Evolutionary conservation across 257 asterid genomes (phyloP), one percentile per base, ranked within the genome.

Genomic region (Petunia axillaris): DNA sequence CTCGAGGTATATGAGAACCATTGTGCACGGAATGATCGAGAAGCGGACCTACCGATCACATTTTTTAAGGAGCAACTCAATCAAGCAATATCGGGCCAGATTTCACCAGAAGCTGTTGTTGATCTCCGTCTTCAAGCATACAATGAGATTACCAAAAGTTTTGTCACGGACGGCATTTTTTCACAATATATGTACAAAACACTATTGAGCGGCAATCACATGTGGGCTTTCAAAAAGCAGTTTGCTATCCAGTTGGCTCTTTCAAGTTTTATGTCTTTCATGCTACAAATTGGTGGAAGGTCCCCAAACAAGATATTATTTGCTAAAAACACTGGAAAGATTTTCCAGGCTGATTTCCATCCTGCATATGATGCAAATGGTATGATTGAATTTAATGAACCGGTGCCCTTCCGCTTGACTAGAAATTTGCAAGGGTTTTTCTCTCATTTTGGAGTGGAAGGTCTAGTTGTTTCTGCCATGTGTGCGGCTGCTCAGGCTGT

Each of bases 161-260:
- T 87, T 7, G 98, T 96, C 83, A 88, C 94, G 5, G 99, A 96
- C 79, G 90, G 91, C 94, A 96, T 96, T 70, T 94, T 96, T 89
- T 94, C 99, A 3, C 99, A 96, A 87, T 96, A 88, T 89, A 96
- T 96, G 98, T 94, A 96, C 87, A 96, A 96, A 90, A 96, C 97
- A 64, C 79, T 96, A 86, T 85, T 85, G 80, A 96, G 89, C 79
- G 99, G 98, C 74, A 94, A 94, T 82, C 99, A 96, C 83, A 86
- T 97, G 64, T 96, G 99, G 98, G 94, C 97, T 60, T 94, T 96
- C 87, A 96, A 96, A 85, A 96, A 96, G 89, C 98, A 96, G 83
- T 96, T 96, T 82, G 96, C 99, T 0, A 92, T 90, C 82, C 99
- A 96, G 88, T 87, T 96, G 84, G 97, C 99, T 11, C 96, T 96